A percentile compares a stretch with the other conserved stretches of the same genome.
Conservation (phyloP, 768 basidiomycete species). For the Daedaleopsis nitida region DNA sequence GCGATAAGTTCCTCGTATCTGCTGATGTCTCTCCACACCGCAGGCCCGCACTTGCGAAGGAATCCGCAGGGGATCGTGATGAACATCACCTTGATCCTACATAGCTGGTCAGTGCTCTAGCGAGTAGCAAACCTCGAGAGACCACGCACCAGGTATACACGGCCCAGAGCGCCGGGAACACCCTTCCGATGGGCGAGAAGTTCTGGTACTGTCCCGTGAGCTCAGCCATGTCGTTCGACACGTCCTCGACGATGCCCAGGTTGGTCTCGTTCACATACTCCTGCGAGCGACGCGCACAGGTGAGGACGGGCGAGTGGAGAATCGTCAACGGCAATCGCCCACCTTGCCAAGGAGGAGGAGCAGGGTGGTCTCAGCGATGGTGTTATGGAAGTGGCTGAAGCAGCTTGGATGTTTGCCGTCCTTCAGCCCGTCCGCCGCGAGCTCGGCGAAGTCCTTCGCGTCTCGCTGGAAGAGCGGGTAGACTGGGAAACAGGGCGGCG, state of each 20-base stretch:
- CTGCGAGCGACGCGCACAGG: slow-evolving; percentile 14
- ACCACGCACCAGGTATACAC: slow-evolving; percentile 27
- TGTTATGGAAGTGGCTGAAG: slow-evolving; percentile 32
- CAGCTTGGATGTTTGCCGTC: slow-evolving; percentile 23
- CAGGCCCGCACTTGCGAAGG: slow-evolving; percentile 20
- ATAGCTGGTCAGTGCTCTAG: not conserved
- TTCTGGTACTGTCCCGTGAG: slow-evolving; percentile 36
- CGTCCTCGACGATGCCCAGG: slow-evolving; percentile 27
- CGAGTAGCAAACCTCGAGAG: too few relatives aligned
- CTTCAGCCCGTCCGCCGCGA: slow-evolving; percentile 10
- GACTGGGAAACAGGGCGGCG: slow-evolving; percentile 5
- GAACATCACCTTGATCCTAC: slow-evolving; percentile 24
- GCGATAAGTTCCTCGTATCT: slow-evolving; percentile 17
- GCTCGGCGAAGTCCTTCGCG: slow-evolving; percentile 18
- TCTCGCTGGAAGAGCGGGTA: slow-evolving; percentile 30
- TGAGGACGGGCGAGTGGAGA: not conserved
- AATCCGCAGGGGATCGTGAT: slow-evolving; percentile 23
- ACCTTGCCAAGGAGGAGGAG: slow-evolving; percentile 34
- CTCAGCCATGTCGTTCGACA: slow-evolving; percentile 30
- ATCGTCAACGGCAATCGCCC: not conserved
- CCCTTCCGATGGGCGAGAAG: slow-evolving; percentile 28
- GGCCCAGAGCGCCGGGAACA: slow-evolving; percentile 28
- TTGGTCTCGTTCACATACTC: slow-evolving; percentile 29
- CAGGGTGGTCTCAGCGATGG: slow-evolving; percentile 36
- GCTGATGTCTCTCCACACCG: slow-evolving; percentile 19